Evolutionary conservation across 805 yeast species (phyloP).

Genomic region (Hanseniaspora taiwanica): DNA sequence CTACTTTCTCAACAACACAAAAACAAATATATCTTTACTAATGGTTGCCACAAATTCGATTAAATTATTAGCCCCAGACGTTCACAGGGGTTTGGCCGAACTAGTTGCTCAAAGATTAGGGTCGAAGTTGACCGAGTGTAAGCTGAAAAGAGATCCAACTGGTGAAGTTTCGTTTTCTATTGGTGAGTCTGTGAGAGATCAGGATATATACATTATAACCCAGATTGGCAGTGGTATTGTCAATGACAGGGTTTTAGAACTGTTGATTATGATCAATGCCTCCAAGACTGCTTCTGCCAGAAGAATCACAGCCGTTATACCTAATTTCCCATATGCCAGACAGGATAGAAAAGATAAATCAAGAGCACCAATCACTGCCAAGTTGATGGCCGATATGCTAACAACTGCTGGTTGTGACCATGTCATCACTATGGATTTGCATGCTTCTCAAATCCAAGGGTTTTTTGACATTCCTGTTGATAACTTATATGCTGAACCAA

Average conservation of each 20-base stretch:
- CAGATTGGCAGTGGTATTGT: slow-evolving; percentile 75
- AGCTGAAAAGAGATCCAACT: slow-evolving; percentile 51
- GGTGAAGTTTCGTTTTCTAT: slow-evolving; percentile 67
- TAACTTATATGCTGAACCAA: slow-evolving; percentile 90
- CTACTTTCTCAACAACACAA: too few relatives aligned
- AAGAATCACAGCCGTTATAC: slow-evolving; percentile 85
- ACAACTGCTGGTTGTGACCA: slow-evolving; percentile 93
- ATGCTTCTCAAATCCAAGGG: slow-evolving; percentile 96
- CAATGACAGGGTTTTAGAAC: slow-evolving; percentile 78
- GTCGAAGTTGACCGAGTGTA: slow-evolving; percentile 45
- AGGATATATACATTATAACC: slow-evolving; percentile 66
- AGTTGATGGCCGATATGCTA: slow-evolving; percentile 78
- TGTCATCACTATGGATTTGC: slow-evolving; percentile 92
- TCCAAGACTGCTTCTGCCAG: slow-evolving; percentile 94
- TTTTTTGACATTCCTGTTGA: slow-evolving; percentile 93
- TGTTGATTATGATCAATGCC: slow-evolving; percentile 82
- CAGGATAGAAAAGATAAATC: slow-evolving; percentile 95
- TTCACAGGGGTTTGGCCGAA: slow-evolving; percentile 56
- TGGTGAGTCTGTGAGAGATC: slow-evolving; percentile 76
- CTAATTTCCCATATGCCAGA: slow-evolving; percentile 93
- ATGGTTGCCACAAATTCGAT: slow-evolving; percentile 61
- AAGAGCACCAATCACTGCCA: slow-evolving; percentile 93
- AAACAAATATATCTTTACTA: background rate
- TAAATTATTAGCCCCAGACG: slow-evolving; percentile 54
- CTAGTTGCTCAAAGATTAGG: slow-evolving; percentile 54